Percentiles rank a stretch among this genome's conserved stretches.
phyloP scores from a whole-genome alignment of 768 basidiomycete species.

The Amanita jacksonii region DNA sequence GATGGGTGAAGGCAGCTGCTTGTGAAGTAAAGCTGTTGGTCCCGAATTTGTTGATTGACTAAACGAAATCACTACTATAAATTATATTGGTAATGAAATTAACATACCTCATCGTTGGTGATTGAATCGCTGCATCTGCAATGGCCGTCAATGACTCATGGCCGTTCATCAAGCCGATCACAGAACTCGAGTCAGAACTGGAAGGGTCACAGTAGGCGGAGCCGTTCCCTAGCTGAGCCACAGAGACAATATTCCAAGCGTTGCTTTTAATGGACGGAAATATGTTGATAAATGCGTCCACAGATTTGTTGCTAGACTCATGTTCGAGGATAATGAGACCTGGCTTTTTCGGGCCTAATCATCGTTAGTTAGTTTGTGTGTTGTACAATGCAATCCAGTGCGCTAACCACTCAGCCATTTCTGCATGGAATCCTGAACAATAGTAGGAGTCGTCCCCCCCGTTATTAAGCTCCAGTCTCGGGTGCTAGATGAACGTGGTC shows the following conservation, averaged over 20 bases:
- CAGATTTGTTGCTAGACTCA: slow-evolving; percentile 54
- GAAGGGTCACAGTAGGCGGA: slow-evolving; percentile 39
- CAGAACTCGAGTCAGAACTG: slow-evolving; percentile 14
- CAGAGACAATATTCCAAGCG: slow-evolving; percentile 62
- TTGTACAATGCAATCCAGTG: neutral
- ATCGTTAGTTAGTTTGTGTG: neutral
- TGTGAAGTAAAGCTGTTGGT: no score
- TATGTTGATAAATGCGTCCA: slow-evolving; percentile 55
- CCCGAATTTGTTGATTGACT: no score
- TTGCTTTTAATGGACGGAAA: slow-evolving; percentile 55
- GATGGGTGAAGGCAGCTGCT: no score
- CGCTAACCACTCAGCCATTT: slow-evolving; percentile 46
- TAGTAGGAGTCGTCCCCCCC: slow-evolving; percentile 32
- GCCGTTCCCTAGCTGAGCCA: slow-evolving; percentile 34
- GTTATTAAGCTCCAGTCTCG: slow-evolving; percentile 62
- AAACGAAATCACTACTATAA: no score
- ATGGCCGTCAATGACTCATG: neutral
- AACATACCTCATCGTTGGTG: neutral
- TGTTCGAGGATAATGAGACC: slow-evolving; percentile 84
- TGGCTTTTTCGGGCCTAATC: slow-evolving; percentile 53
- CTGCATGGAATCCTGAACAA: slow-evolving; percentile 40
- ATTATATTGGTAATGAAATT: no score
- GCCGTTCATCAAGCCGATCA: neutral
- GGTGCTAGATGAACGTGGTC: slow-evolving; percentile 35
- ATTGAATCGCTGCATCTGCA: no score